Evolutionary conservation across 352 stramenopile species (phyloP).

Genomic region (Globisporangium heterothallicum): DNA sequence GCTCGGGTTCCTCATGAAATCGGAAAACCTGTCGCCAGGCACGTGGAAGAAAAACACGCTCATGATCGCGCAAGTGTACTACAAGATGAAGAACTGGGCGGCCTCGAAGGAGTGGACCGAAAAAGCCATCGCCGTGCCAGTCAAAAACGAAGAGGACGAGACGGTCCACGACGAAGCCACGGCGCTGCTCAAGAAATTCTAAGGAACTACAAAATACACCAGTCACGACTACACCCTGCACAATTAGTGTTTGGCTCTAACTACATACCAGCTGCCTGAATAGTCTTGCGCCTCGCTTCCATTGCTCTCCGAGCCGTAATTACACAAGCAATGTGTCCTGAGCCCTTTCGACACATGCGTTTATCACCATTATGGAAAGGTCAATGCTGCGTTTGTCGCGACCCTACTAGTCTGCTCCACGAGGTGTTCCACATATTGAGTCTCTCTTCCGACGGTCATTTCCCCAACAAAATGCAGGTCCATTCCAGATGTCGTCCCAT

Average conservation of each 20-base stretch:
- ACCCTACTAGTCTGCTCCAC: no score
- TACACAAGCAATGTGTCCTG: no score
- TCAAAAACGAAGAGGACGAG: conserved; percentile 60
- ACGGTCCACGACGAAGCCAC: conserved; percentile 63
- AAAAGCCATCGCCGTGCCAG: conserved; percentile 60
- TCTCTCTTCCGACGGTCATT: no score
- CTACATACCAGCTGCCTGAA: background rate
- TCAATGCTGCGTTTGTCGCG: no score
- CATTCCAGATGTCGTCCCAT: background rate
- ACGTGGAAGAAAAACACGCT: conserved; percentile 85
- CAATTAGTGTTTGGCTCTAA: background rate
- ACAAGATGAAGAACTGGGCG: conserved; percentile 67
- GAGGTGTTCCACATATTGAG: no score
- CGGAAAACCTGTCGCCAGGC: conserved; percentile 59
- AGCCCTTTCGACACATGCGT: no score
- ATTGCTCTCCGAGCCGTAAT: no score
- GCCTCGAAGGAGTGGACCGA: conserved; percentile 66
- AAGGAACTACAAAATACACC: background rate
- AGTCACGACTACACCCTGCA: background rate
- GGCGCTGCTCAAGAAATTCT: conserved; percentile 59
- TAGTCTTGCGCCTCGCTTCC: no score
- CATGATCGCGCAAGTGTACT: conserved; percentile 76
- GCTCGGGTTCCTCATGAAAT: conserved; percentile 68
- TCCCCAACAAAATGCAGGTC: no score
- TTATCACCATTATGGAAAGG: no score